Conservation (phyloP, 257 asterid genomes). For the Anisodus acutangulus region DNA sequence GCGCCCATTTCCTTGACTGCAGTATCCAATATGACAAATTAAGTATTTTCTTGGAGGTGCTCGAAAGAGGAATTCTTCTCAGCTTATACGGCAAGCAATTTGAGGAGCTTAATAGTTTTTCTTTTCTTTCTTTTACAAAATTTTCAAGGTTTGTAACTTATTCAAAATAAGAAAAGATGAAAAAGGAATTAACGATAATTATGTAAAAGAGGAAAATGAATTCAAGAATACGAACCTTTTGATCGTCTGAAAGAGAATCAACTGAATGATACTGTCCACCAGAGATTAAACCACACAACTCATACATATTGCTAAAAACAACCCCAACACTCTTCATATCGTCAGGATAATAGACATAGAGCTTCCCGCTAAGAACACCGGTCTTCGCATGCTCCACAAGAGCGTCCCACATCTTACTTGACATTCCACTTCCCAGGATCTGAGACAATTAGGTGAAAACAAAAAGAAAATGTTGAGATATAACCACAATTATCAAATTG, state of each 20-base stretch:
- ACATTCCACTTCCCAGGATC: conserved; percentile 98
- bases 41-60: background rate
- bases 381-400: conserved; percentile 97
- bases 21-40: background rate
- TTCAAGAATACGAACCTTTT: conserved; percentile 67
- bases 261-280: conserved; percentile 70
- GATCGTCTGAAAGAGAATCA: conserved; percentile 77
- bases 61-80: background rate
- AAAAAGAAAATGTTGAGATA: conserved; percentile 29
- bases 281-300: conserved; percentile 80
- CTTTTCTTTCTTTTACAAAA: background rate
- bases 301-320: conserved; percentile 79
- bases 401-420: conserved; percentile 96
- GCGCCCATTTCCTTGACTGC: conserved; percentile 2
- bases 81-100: conserved; percentile 11
- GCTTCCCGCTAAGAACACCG: conserved; percentile 81
- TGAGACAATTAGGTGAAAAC: conserved; percentile 39
- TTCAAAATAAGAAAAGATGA: background rate
- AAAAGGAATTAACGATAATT: conserved; percentile 2
- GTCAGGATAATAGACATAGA: conserved; percentile 84
- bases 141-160: background rate
- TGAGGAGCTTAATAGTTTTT: background rate
- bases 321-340: conserved; percentile 78
- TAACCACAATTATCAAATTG: background rate
- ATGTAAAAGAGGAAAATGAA: conserved; percentile 9